Base-by-base conservation (phyloP, 1,139 yeast genomes). In the Hemisphaericaspora lyxosophila region DNA sequence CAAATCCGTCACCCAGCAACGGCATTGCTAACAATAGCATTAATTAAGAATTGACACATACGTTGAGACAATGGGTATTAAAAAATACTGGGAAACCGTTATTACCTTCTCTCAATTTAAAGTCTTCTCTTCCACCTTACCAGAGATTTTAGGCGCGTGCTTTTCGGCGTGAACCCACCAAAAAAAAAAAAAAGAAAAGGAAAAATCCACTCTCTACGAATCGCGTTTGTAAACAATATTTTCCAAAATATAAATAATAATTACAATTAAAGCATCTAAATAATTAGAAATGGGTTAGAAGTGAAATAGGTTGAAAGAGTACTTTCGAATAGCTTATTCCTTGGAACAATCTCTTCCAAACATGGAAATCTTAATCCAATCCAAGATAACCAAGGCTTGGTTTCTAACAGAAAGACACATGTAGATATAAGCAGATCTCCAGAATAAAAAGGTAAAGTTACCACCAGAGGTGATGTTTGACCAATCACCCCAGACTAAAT, bases 401-500 rank as follows among this genome's bases (percentile, higher is more conserved):
- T 86, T 88, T 69, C 89, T 82, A 55, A 85, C 82, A 38, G 94
- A 82, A 63, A 90, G 81, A 67, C 94, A 85, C 96, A 89, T 89
- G 65, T 87, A 81, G 51, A 90, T 78, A 67, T 90, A 89, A 34
- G 95, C 95, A 26, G 90, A 82, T 70, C 95, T 83, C 97, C 97
- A 90, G 78, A 90, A 83, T 63, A 86, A 73, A 73, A 83, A 89
- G 35, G 97, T 87, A 60, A 86, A 71, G 31, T 86, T 75, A 54
- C 97, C 97, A 45, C 95, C 94, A 36, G 89, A 70, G 26, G 90
- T 80, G 46, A 82, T 75, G 54, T 84, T 82, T 48, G 87, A 83
- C 78, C 87, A 82, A 56, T 85, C 89, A 50, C 94, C 95, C 84
- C 89, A 80, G 28, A 85, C 82, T 55, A 90, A 71, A 60, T 90